Evolutionary conservation across 371 early-diverging fungal species (phyloP).

Genomic region (Vairimorpha necatrix): DNA sequence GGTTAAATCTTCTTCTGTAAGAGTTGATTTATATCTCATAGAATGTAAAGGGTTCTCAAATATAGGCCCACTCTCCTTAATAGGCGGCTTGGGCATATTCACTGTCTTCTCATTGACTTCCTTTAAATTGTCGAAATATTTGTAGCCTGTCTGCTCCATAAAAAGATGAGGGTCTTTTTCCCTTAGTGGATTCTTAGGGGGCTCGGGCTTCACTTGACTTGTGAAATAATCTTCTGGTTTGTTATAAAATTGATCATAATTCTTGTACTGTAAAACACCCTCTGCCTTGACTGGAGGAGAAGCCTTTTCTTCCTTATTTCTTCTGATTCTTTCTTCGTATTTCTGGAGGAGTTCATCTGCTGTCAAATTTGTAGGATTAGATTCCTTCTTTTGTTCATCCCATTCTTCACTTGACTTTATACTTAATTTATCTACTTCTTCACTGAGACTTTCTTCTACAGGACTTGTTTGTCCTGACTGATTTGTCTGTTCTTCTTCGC

Average conservation of each 20-base stretch:
- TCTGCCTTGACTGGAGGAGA: neutral
- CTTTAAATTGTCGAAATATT: neutral
- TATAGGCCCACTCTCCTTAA: neutral
- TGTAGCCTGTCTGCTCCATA: neutral
- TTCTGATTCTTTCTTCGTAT: too few relatives aligned
- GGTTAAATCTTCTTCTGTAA: neutral
- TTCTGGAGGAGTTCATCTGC: too few relatives aligned
- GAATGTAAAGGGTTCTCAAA: neutral
- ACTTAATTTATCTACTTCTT: too few relatives aligned
- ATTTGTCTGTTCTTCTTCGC: too few relatives aligned
- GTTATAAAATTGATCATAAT: neutral
- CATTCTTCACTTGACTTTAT: too few relatives aligned
- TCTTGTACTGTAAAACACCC: neutral
- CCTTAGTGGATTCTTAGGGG: neutral
- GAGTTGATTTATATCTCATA: neutral
- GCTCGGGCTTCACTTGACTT: neutral
- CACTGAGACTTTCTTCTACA: too few relatives aligned
- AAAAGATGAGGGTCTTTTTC: neutral
- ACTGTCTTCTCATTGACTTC: neutral
- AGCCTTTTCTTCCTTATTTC: too few relatives aligned
- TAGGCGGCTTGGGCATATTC: neutral
- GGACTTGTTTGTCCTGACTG: too few relatives aligned
- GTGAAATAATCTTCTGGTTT: neutral
- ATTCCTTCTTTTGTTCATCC: too few relatives aligned
- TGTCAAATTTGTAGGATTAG: too few relatives aligned